Conservation (phyloP, 805 yeast genomes). For the Torulaspora microellipsoides region DNA sequence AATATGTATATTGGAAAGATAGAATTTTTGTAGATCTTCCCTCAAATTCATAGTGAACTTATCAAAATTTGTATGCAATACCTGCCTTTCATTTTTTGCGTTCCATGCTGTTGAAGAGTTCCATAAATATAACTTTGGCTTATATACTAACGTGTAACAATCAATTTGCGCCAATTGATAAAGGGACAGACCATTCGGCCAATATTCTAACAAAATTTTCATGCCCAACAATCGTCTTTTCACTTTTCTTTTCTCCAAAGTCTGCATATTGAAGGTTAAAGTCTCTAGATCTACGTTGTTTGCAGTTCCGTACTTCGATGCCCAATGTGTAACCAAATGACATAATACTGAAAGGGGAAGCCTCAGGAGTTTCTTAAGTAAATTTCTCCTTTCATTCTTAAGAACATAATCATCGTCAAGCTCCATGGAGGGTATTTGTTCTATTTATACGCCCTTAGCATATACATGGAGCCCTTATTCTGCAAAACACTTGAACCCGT, state of each 20-base stretch:
- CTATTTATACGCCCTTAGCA: too few species aligned
- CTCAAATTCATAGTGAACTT: slow-evolving; percentile 47
- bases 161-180: slow-evolving; percentile 69
- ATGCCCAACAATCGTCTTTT: slow-evolving; percentile 14
- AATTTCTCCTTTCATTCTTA: slow-evolving; percentile 10
- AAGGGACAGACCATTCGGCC: slow-evolving; percentile 26
- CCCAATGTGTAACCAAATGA: slow-evolving; percentile 25
- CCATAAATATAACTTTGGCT: slow-evolving; percentile 43
- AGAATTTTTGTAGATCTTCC: slow-evolving; percentile 46
- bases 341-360: slow-evolving; percentile 20
- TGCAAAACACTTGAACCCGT: too few species aligned
- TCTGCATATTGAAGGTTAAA: slow-evolving; percentile 8
- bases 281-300: slow-evolving; percentile 1
- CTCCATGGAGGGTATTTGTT: slow-evolving; percentile 5
- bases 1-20: slow-evolving; percentile 59
- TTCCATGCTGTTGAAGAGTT: slow-evolving; percentile 28
- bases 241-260: slow-evolving; percentile 11
- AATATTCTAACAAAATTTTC: slow-evolving; percentile 18
- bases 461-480: too few species aligned
- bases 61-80: slow-evolving; percentile 43
- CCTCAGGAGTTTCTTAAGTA: slow-evolving; percentile 18
- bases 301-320: slow-evolving; percentile 13
- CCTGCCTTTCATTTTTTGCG: slow-evolving; percentile 29
- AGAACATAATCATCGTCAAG: slow-evolving; percentile 21
- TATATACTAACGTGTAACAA: slow-evolving; percentile 57